Conservation (phyloP, 352 stramenopile genomes). For the Elongisporangium undulatum region DNA sequence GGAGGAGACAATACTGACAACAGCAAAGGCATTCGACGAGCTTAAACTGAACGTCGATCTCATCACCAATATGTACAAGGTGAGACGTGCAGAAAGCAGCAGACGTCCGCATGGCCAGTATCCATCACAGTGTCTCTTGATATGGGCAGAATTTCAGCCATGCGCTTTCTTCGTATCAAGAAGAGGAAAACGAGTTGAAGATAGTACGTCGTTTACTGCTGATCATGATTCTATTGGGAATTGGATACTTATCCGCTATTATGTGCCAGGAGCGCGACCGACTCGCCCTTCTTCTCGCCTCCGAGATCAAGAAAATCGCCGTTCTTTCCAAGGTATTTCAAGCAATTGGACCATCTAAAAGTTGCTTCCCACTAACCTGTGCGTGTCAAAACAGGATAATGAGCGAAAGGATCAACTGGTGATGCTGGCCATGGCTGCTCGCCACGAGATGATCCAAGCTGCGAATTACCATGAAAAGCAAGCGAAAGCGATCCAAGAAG, state of each 20-base stretch:
- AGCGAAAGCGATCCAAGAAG: constrained; percentile 23
- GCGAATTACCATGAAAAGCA: constrained; percentile 41
- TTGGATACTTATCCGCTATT: background rate
- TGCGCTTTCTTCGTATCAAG: constrained; percentile 38
- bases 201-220: constrained; percentile 9
- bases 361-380: too few relatives aligned
- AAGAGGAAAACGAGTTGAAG: constrained; percentile 60
- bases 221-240: background rate
- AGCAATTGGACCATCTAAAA: background rate
- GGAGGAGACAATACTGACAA: constrained; percentile 57
- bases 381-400: constrained; percentile 28
- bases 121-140: background rate
- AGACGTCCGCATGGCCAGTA: background rate
- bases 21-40: constrained; percentile 57
- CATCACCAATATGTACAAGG: constrained; percentile 88
- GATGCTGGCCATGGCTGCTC: constrained; percentile 69
- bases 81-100: constrained; percentile 2
- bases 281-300: constrained; percentile 39
- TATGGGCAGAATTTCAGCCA: constrained; percentile 31
- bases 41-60: constrained; percentile 82
- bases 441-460: constrained; percentile 58
- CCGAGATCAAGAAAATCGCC: constrained; percentile 78
- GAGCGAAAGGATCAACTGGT: constrained; percentile 71
- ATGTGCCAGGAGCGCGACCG: constrained; percentile 40
- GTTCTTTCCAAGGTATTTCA: constrained; percentile 46